Evolutionary conservation across 495 filamentous ascomycete genomes (phyloP).

Genomic region (Penicillium verhagenii): DNA sequence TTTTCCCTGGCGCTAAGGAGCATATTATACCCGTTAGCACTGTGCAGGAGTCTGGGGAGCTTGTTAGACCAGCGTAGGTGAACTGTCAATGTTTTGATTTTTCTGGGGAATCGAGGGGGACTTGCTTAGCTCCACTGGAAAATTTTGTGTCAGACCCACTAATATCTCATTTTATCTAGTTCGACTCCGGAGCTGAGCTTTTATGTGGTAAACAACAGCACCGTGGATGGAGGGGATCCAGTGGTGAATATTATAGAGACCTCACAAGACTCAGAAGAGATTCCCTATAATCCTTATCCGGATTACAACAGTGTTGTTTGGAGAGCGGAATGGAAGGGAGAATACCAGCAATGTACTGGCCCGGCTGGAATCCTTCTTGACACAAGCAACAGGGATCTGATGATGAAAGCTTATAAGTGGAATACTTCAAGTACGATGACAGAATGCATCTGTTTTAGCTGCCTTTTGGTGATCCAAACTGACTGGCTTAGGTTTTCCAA

Average conservation of each 20-base stretch:
- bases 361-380: background rate
- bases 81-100: too few species aligned
- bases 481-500: conserved; percentile 30
- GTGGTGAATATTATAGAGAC: background rate
- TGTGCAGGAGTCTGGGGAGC: background rate
- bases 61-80: background rate
- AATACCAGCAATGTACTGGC: background rate
- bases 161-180: too few species aligned
- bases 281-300: background rate
- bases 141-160: background rate
- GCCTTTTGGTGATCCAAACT: too few species aligned
- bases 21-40: background rate
- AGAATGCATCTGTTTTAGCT: too few species aligned
- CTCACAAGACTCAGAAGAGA: background rate
- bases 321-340: conserved; percentile 1
- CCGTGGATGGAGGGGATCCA: background rate
- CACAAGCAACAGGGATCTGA: background rate
- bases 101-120: too few species aligned
- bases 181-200: background rate
- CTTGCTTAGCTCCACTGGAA: background rate
- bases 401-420: background rate
- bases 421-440: conserved; percentile 1
- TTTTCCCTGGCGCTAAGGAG: background rate
- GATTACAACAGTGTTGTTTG: background rate
- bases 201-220: background rate